Evolutionary conservation across 2,329 filamentous ascomycete genomes (phyloP).

Genomic region (Colletotrichum siamense): DNA sequence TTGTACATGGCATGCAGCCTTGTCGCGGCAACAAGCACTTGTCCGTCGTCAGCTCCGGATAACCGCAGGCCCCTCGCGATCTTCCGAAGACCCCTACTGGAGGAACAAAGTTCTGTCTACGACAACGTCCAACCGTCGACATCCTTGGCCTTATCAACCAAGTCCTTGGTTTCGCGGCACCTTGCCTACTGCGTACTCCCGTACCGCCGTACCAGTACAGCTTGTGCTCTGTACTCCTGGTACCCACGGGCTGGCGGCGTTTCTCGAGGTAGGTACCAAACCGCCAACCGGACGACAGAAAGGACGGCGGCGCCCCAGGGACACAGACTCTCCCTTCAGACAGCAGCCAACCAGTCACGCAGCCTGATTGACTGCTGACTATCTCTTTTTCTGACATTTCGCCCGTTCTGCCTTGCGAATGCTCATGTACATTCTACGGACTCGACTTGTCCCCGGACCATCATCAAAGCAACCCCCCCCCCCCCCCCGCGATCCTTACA

Average conservation of each 20-base stretch:
- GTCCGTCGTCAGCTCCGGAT: constrained; percentile 10
- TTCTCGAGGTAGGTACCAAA: neutral
- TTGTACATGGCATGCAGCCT: constrained; percentile 9
- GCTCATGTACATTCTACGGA: neutral
- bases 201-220: neutral
- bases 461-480: constrained; percentile 11
- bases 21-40: constrained; percentile 4
- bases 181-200: neutral
- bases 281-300: neutral
- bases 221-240: neutral
- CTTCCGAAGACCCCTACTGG: constrained; percentile 12
- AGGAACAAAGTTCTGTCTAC: neutral
- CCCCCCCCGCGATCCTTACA: constrained; percentile 12
- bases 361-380: neutral
- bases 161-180: constrained; percentile 9
- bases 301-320: neutral
- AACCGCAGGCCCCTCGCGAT: constrained; percentile 4
- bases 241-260: neutral
- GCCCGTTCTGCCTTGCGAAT: neutral
- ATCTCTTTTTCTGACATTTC: neutral
- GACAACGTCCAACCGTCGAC: neutral
- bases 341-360: neutral
- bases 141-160: constrained; percentile 16
- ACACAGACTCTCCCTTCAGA: neutral
- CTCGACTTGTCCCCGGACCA: constrained; percentile 1